Conservation (phyloP, 495 filamentous ascomycete genomes). For the Neurospora tetrasperma region DNA sequence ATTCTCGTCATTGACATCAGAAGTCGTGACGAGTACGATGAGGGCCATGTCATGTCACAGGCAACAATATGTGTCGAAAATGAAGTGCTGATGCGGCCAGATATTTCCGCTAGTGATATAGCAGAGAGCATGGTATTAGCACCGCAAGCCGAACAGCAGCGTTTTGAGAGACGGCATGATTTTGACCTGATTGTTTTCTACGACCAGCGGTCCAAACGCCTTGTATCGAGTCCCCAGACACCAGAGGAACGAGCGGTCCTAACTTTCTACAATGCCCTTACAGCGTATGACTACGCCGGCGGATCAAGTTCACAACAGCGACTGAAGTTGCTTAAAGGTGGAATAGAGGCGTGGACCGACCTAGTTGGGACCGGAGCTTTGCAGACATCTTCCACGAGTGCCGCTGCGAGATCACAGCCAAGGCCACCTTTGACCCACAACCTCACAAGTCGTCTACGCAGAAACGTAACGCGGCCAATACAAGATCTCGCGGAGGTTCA, state of each 20-base stretch:
- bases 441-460: slow-evolving; percentile 13
- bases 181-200: slow-evolving; percentile 88
- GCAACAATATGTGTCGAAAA: slow-evolving; percentile 87
- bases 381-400: slow-evolving; percentile 20
- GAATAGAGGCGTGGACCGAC: slow-evolving; percentile 76
- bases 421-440: slow-evolving; percentile 11
- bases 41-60: slow-evolving; percentile 73
- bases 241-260: slow-evolving; percentile 49
- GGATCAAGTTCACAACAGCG: slow-evolving; percentile 41
- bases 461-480: slow-evolving; percentile 17
- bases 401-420: not conserved
- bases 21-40: slow-evolving; percentile 68
- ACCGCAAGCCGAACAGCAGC: slow-evolving; percentile 57
- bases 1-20: slow-evolving; percentile 83
- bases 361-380: slow-evolving; percentile 64
- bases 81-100: slow-evolving; percentile 54
- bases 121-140: slow-evolving; percentile 72
- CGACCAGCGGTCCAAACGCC: slow-evolving; percentile 52
- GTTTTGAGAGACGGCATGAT: slow-evolving; percentile 67
- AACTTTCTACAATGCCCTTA: slow-evolving; percentile 67
- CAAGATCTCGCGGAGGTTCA: slow-evolving; percentile 29
- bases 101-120: slow-evolving; percentile 79
- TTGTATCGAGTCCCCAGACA: slow-evolving; percentile 30
- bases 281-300: slow-evolving; percentile 67
- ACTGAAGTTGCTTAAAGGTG: slow-evolving; percentile 71